A percentile compares a stretch with the other conserved stretches of the same genome.
Conservation (phyloP, 164 flowering plant genomes). For the Echeveria elegans region DNA sequence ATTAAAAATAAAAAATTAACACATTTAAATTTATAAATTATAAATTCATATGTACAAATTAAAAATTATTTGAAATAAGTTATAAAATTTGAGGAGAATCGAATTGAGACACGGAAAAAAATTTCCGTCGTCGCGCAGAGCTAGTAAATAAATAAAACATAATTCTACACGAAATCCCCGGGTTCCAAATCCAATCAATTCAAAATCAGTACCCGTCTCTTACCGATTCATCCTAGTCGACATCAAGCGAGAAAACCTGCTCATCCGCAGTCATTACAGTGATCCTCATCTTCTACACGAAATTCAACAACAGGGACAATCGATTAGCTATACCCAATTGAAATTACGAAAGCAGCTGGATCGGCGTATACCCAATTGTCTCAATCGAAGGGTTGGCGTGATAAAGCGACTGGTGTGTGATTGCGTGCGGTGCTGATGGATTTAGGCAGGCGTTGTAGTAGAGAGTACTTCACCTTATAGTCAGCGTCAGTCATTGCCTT, state of each 20-base stretch:
- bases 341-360: neutral
- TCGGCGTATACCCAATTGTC: neutral
- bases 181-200: neutral
- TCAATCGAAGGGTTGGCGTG: too few species aligned
- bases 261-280: slow-evolving; percentile 88
- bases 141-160: too few species aligned
- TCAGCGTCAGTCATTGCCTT: neutral
- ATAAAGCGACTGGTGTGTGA: too few species aligned
- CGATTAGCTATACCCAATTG: neutral
- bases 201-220: neutral
- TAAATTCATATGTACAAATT: neutral
- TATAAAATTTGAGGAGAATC: too few species aligned
- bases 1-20: too few species aligned
- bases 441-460: too few species aligned
- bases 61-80: neutral
- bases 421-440: neutral
- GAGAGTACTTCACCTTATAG: neutral
- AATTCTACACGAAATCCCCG: too few species aligned
- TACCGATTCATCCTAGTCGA: slow-evolving; percentile 82
- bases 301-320: neutral
- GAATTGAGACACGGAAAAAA: too few species aligned
- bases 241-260: slow-evolving; percentile 67
- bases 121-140: too few species aligned
- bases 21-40: too few species aligned
- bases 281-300: slow-evolving; percentile 56